Conservation (phyloP, 768 basidiomycete genomes). For the Leccinum fibrillosum region DNA sequence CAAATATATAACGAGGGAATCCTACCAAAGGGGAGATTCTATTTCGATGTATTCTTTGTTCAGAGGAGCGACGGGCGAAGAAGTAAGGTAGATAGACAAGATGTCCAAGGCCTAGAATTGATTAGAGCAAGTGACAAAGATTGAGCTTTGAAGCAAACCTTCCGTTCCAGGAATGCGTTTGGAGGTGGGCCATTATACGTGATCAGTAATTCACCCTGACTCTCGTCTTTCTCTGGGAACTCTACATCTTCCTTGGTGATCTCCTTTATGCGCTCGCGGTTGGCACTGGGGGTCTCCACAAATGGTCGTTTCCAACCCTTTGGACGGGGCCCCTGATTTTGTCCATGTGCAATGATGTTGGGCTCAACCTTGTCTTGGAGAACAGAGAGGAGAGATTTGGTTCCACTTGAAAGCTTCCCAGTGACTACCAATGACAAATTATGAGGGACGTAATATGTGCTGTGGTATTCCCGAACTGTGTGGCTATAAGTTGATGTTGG, state of each 20-base stretch:
- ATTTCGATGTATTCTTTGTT: conserved; percentile 94
- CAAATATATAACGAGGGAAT: neutral
- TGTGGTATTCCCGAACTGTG: conserved; percentile 85
- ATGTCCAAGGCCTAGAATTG: conserved; percentile 71
- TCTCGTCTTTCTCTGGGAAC: conserved; percentile 97
- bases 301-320: conserved; percentile 92
- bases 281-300: conserved; percentile 77
- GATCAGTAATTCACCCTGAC: conserved; percentile 82
- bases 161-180: conserved; percentile 66
- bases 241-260: conserved; percentile 68
- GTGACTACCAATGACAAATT: conserved; percentile 87
- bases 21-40: conserved; percentile 82
- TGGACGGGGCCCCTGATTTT: conserved; percentile 67
- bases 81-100: conserved; percentile 84
- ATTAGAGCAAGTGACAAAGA: neutral
- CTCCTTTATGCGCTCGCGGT: conserved; percentile 48
- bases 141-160: conserved; percentile 38
- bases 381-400: conserved; percentile 70
- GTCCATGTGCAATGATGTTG: conserved; percentile 68
- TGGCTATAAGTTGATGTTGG: conserved; percentile 14
- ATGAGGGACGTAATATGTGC: conserved; percentile 88
- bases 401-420: conserved; percentile 81
- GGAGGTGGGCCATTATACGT: conserved; percentile 76
- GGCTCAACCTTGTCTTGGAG: conserved; percentile 85
- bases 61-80: conserved; percentile 74